Evolutionary conservation across 306 rosid genomes (phyloP), one percentile per base, ranked within the genome.

Genomic region (Crotalaria pallida): DNA sequence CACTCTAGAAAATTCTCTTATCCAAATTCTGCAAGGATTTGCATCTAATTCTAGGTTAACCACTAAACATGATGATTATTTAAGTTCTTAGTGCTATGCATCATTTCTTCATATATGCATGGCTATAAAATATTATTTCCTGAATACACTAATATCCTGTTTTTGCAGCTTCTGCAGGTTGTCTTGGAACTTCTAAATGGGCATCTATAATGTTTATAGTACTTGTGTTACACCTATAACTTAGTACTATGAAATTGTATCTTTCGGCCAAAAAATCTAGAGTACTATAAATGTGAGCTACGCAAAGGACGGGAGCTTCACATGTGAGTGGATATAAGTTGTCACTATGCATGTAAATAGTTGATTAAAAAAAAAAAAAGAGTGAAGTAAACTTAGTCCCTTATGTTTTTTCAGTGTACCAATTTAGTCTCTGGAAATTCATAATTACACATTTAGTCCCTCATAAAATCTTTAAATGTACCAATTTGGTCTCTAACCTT

Each of bases 281-380:
- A 69, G 77, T 73, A 69, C 78, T 85, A 78, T 67, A 80, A 87
- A 70, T 71, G 78, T 76, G 80, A 86, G 89, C 88, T 72, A 58
- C 75, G 75, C 79, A 74, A 86, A 81, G 86, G 80, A 5, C 6
- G 87, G 75, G 50, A 80, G 88, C 82, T 65, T 34, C 85, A 71
- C 82, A 69, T 79, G 71, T 69, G 86, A 87, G 87, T 83, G 83
- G 88, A 84, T 71, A 77, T 72, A 76, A 73, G 83, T 53, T 84
- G 83, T 79, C 86, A 77, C 62, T 73, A 69, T 44, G 89, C 53
- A 72, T 88, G 96, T 91, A 91, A 84, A 91, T 91, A 91, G 88
- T 80, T 79, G 74, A 84, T 90, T 79, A 79, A 85, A 84, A 87
- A 64, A n/a, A n/a, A n/a, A n/a, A n/a, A n/a, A n/a, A n/a, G n/a